phyloP scores from a whole-genome alignment of 306 rosid genomes.

The Purshia tridentata region DNA sequence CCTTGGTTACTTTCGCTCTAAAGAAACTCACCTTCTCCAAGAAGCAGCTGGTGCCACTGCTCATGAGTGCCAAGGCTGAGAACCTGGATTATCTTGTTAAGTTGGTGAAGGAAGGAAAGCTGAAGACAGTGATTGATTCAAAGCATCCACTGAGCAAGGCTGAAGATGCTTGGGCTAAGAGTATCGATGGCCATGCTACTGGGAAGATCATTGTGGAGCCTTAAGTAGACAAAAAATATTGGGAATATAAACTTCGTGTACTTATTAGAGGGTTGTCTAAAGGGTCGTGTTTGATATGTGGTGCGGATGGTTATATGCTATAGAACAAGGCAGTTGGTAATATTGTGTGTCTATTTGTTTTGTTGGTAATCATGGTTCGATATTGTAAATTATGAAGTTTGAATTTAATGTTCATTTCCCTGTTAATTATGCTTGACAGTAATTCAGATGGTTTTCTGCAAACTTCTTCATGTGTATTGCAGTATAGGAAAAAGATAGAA shows the following conservation, averaged over 20 bases:
- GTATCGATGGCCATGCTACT: slow-evolving; percentile 77
- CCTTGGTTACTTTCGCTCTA: slow-evolving; percentile 41
- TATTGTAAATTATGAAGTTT: not conserved
- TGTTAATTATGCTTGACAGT: not conserved
- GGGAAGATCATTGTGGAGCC: slow-evolving; percentile 75
- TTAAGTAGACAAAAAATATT: slow-evolving; percentile 15
- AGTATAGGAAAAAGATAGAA: not conserved
- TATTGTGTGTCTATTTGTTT: not conserved
- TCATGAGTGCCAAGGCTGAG: slow-evolving; percentile 39
- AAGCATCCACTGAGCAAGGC: slow-evolving; percentile 55
- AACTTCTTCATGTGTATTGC: not conserved
- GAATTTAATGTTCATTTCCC: not conserved
- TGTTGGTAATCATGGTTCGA: not conserved
- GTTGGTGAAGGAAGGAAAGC: slow-evolving; percentile 71
- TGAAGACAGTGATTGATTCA: slow-evolving; percentile 63
- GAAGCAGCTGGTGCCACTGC: slow-evolving; percentile 62
- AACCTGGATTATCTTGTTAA: slow-evolving; percentile 56
- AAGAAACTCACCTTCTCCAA: slow-evolving; percentile 63
- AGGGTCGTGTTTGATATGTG: not conserved
- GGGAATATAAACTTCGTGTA: not conserved
- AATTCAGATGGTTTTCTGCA: not conserved
- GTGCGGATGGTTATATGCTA: not conserved
- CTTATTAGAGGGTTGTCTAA: not conserved
- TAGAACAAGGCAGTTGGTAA: not conserved
- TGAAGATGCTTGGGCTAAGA: slow-evolving; percentile 71